Evolutionary conservation across 2,329 filamentous ascomycete species (phyloP).

Genomic region (Geosmithia flava): DNA sequence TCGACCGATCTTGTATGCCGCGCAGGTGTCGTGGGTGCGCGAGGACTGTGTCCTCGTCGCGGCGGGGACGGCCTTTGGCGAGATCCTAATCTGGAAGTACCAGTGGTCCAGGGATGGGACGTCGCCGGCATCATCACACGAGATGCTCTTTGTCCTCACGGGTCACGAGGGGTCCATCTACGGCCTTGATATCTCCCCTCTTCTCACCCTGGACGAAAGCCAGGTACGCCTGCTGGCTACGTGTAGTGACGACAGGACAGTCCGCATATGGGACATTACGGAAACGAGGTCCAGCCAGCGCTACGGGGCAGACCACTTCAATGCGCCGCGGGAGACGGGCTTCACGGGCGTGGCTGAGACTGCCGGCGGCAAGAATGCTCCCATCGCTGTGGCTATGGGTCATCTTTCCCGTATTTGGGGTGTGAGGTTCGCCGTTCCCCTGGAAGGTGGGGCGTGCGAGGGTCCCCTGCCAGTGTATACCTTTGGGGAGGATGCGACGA

Average conservation of each 20-base stretch:
- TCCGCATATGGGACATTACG: slow-evolving; percentile 78
- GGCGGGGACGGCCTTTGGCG: slow-evolving; percentile 87
- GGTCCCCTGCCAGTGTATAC: slow-evolving; percentile 48
- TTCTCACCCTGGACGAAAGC: slow-evolving; percentile 23
- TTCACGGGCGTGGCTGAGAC: slow-evolving; percentile 24
- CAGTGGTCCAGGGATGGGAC: slow-evolving; percentile 2
- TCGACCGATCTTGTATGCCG: slow-evolving; percentile 79
- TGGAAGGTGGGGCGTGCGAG: slow-evolving; percentile 4
- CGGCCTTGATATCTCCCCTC: slow-evolving; percentile 65
- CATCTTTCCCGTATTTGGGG: slow-evolving; percentile 87
- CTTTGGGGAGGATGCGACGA: slow-evolving; percentile 74
- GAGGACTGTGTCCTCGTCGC: slow-evolving; percentile 56
- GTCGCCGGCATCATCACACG: slow-evolving; percentile 9
- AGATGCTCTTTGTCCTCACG: slow-evolving; percentile 40
- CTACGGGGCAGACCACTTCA: slow-evolving; percentile 6
- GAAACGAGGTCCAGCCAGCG: slow-evolving; percentile 20
- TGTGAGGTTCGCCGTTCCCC: slow-evolving; percentile 48
- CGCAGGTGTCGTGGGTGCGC: slow-evolving; percentile 54
- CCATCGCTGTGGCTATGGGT: slow-evolving; percentile 66
- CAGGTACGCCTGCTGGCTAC: slow-evolving; percentile 60
- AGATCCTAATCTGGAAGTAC: slow-evolving; percentile 83
- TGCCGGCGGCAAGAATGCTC: slow-evolving; percentile 13
- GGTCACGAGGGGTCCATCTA: slow-evolving; percentile 92
- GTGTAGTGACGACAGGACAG: slow-evolving; percentile 88
- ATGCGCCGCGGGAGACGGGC: slow-evolving; percentile 43